Base-by-base conservation (phyloP, 768 basidiomycete genomes). In the Termitomyces sp. region DNA sequence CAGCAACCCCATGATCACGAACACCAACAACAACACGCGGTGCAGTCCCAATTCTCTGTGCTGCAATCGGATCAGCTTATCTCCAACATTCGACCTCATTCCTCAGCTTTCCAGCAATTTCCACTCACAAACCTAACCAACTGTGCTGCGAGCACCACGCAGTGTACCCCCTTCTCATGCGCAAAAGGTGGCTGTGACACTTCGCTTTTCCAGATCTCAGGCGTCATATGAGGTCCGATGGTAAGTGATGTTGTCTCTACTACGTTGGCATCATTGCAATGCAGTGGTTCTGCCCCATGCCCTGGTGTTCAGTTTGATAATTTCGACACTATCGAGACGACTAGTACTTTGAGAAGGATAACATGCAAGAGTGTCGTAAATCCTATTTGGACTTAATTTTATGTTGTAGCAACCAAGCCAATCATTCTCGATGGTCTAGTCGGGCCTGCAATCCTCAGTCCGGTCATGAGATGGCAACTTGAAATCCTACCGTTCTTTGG, bases 141-240 rank as follows among this genome's bases (percentile, higher is more conserved):
- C 38, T 55, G 53, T 25, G 61, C 66, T 34, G 66, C 71, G 9
- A 50, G 37, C 38, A 70, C 70, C 46, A 68, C 69, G 15, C 72
- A 71, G 46, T 73, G 73, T 66, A 75, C 73, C 10, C 63, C 72
- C 14, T 75, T 70, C 63, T 65, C 67, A n/a, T 72, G 73, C 36
- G 69, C 70, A 15, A 71, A 71, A 3, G 73, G 71, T 15, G 67
- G 62, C 17, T 74, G 74, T 62, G 72, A 74, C 58, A 72, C 73
- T 5, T 72, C 71, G 1, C 68, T 67, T 17, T 70, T 74, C 62
- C 71, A 73, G 60, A 63, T 75, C 29, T 71, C 70, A 10, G 66
- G 73, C 56, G 63, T 75, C 34, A 71, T 68, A 31, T 73, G 73
- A 72, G 71, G 67, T 4, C 67, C 64, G 9, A 65, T 69, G 59